Evolutionary conservation across 805 yeast genomes (phyloP).

Genomic region (Metschnikowia noctiluminum): DNA sequence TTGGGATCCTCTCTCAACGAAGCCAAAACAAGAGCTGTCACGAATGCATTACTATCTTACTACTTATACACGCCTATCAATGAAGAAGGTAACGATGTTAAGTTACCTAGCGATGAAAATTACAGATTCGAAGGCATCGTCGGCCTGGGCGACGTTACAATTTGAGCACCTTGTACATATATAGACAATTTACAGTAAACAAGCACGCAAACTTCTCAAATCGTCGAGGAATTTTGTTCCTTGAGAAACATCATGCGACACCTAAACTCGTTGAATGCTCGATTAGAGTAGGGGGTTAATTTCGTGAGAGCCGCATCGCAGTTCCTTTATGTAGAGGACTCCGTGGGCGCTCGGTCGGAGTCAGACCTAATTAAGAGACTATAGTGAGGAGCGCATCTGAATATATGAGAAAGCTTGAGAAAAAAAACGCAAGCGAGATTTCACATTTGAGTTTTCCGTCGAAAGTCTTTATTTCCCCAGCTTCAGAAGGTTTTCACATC

Average conservation of each 20-base stretch:
- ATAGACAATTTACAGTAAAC: constrained; percentile 11
- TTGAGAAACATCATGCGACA: not conserved
- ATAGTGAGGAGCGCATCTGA: constrained; percentile 8
- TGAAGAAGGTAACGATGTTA: constrained; percentile 36
- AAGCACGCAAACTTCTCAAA: constrained; percentile 1
- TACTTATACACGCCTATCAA: constrained; percentile 83
- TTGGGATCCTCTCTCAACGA: constrained; percentile 87
- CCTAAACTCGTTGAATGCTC: no score
- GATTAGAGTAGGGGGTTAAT: no score
- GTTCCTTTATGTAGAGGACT: not conserved
- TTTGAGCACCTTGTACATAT: constrained; percentile 24
- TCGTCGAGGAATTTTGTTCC: not conserved
- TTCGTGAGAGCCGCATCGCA: not conserved
- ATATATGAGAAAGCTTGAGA: not conserved
- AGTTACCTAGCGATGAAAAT: constrained; percentile 58
- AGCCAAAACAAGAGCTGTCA: constrained; percentile 90
- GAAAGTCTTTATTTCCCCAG: not conserved
- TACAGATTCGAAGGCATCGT: constrained; percentile 41
- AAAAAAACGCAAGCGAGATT: not conserved
- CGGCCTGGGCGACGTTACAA: constrained; percentile 44
- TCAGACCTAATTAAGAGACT: constrained; percentile 7
- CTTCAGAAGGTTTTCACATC: not conserved
- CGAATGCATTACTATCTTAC: constrained; percentile 86
- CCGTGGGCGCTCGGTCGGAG: constrained; percentile 6
- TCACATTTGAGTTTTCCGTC: no score